Base-by-base conservation (phyloP, 1,139 yeast genomes). In the Lipomyces yarrowii region DNA sequence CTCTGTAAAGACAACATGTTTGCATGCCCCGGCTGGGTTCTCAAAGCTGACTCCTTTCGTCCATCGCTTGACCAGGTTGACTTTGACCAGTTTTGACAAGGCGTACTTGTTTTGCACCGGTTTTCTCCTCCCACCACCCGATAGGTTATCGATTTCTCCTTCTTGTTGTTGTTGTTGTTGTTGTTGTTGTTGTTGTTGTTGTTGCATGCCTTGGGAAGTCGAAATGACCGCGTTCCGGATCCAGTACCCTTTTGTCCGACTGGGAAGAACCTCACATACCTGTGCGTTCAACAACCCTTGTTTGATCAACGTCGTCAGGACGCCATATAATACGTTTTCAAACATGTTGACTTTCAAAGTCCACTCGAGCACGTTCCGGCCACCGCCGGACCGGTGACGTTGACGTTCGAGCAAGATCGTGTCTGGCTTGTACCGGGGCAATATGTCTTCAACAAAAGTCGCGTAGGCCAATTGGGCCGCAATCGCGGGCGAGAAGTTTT, bases 391-490 rank as follows among this genome's bases (percentile, higher is more conserved):
- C 56, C 90, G 77, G 59, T 82, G 78, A 53, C 90, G 73, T 71
- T 87, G 91, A 63, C 85, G 75, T 71, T 87, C 90, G 4, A 87
- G 76, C 3, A 86, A 72, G 5, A 84, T 78, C 4, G 81, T 73
- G 65, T 81, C 81, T 0, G 86, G 82, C 0, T 69, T 46, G 3
- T 60, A 59, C 57, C 52, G 51, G n/a, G 63, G 63, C 18, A 60
- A 59, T 32, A 60, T 35, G n/a, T 53, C 23, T 11, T 60, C 62
- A 6, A 59, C 59, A 21, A 60, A 60, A 8, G 59, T 15, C 21
- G 55, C 15, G 53, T 57, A 53, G 4, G 61, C 64, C 10, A 57
- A 32, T 15, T 57, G 55, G 8, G 64, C 64, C n/a, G 61, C 61
- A 8, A 53, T 11, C 10, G 60, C 21, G 11, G 63, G 51, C 3